These are phyloP conservation scores for Yamadazyma akitaensis DNA, from an alignment of 805 yeast genomes.

Conservation along the genomic window DNA sequence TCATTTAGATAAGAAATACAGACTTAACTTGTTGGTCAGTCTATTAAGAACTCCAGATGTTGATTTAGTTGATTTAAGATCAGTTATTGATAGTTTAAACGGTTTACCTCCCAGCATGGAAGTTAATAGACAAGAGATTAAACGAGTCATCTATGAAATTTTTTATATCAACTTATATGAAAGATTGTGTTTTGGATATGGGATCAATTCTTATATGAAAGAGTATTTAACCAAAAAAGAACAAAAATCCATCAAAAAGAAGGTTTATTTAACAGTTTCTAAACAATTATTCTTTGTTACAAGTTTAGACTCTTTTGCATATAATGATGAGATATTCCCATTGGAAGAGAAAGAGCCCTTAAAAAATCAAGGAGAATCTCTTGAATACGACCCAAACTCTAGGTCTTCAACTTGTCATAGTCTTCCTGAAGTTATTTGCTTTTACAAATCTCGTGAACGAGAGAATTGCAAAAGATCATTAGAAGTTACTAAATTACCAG, in stretches of 20 bases:
- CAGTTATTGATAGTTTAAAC: conserved; percentile 3
- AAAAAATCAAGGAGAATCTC: not conserved
- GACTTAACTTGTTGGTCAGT: conserved; percentile 47
- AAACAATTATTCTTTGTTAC: not conserved
- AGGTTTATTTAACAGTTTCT: not conserved
- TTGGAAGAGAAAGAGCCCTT: not conserved
- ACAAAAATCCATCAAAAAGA: not conserved
- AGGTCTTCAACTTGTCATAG: not conserved
- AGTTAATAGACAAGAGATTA: not conserved
- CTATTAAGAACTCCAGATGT: conserved; percentile 23
- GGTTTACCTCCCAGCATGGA: not conserved
- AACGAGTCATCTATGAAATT: conserved; percentile 21
- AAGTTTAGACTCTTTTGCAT: not conserved
- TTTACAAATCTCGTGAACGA: not conserved
- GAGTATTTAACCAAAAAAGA: not conserved
- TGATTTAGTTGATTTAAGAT: conserved; percentile 9
- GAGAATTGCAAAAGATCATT: not conserved
- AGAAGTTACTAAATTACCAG: not conserved
- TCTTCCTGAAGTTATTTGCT: not conserved
- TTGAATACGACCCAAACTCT: not conserved
- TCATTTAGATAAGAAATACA: conserved; percentile 58
- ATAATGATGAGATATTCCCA: conserved; percentile 1
- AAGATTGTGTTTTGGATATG: conserved; percentile 17
- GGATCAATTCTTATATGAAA: conserved; percentile 7
- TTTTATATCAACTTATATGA: conserved; percentile 26